A percentile compares a stretch with the other conserved stretches of the same genome.
These are phyloP conservation scores for Phytophthora constricta DNA, from an alignment of 352 stramenopile species.

Conservation along the genomic window DNA sequence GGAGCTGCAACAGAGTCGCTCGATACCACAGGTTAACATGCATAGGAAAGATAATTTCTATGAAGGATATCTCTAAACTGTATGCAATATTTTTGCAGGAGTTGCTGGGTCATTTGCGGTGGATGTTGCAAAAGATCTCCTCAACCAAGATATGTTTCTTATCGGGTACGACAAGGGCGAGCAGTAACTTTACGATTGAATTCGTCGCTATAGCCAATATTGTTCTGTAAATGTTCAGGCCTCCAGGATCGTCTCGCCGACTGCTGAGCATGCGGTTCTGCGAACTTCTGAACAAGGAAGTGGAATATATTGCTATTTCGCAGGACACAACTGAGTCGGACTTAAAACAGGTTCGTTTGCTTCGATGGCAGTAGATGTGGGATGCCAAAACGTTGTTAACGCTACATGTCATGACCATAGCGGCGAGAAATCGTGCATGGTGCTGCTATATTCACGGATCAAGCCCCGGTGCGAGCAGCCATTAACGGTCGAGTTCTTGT, in stretches of 20 bases:
- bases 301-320: constrained; percentile 93
- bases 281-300: constrained; percentile 83
- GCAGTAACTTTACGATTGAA: too few relatives aligned
- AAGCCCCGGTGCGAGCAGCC: constrained; percentile 94
- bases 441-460: constrained; percentile 88
- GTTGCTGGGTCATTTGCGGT: constrained; percentile 77
- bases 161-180: constrained; percentile 72
- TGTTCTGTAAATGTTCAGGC: constrained; percentile 38
- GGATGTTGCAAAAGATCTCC: constrained; percentile 89
- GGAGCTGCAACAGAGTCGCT: constrained; percentile 32
- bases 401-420: constrained; percentile 27
- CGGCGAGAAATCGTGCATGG: constrained; percentile 74
- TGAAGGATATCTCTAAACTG: too few relatives aligned
- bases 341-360: constrained; percentile 84
- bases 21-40: constrained; percentile 62
- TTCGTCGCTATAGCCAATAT: too few relatives aligned
- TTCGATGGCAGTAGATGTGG: not conserved
- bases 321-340: constrained; percentile 95
- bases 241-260: constrained; percentile 74
- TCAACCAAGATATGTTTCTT: constrained; percentile 90
- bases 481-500: constrained; percentile 93
- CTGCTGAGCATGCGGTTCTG: constrained; percentile 86
- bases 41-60: too few relatives aligned
- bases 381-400: too few relatives aligned
- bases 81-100: constrained; percentile 43